Percentiles rank a stretch among this genome's conserved stretches.
phyloP scores from a whole-genome alignment of 768 basidiomycete genomes.

The Astraeus odoratus region DNA sequence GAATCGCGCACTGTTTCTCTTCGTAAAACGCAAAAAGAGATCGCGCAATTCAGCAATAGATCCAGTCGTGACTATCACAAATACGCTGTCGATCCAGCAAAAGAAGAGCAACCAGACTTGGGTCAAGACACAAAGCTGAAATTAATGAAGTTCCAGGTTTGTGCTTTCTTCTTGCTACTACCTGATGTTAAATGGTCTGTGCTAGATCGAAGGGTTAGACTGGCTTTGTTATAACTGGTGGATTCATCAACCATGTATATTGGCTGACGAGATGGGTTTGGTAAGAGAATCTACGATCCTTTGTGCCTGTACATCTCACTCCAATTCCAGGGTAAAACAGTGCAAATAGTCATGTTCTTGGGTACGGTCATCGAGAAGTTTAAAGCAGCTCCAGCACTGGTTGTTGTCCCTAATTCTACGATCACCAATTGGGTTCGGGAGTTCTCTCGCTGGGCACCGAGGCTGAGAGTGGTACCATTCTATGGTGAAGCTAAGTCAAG shows the following conservation, averaged over 20 bases:
- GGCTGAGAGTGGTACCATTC: conserved; percentile 74
- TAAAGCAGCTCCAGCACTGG: conserved; percentile 68
- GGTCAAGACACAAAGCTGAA: conserved; percentile 57
- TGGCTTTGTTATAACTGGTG: conserved; percentile 89
- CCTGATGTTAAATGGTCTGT: conserved; percentile 5
- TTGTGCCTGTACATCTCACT: conserved; percentile 5
- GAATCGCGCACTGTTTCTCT: conserved; percentile 55
- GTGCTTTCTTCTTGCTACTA: conserved; percentile 12
- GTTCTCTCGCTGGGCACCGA: conserved; percentile 70
- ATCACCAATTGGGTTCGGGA: conserved; percentile 95
- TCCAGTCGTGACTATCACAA: conserved; percentile 46
- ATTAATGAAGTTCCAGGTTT: conserved; percentile 85
- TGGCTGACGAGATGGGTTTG: conserved; percentile 98
- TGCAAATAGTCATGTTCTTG: conserved; percentile 84
- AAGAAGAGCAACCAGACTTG: conserved; percentile 51
- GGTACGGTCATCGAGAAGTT: conserved; percentile 53
- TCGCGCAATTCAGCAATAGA: conserved; percentile 45
- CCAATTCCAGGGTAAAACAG: conserved; percentile 69
- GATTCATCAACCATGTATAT: conserved; percentile 74
- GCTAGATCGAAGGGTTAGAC: conserved; percentile 70
- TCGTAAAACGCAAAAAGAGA: conserved; percentile 36
- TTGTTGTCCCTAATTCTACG: conserved; percentile 95
- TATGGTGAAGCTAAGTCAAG: conserved; percentile 76
- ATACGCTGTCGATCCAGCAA: conserved; percentile 36
- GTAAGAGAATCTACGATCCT: conserved; percentile 32